Evolutionary conservation across 2,329 filamentous ascomycete genomes (phyloP).

Genomic region (Rutstroemia sp.): DNA sequence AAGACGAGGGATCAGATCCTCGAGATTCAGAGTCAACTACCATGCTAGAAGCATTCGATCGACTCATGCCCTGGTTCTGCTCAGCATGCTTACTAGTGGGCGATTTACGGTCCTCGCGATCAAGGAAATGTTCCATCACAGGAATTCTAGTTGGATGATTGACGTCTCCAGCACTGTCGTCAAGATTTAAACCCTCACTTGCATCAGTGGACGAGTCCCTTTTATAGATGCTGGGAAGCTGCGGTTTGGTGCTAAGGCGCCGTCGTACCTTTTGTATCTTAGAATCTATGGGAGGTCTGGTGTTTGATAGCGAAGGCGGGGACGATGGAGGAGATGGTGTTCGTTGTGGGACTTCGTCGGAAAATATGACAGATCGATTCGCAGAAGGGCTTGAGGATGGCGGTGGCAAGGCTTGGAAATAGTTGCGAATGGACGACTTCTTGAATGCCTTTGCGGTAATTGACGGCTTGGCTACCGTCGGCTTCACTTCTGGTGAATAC

Average conservation of each 20-base stretch:
- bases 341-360: neutral
- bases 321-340: neutral
- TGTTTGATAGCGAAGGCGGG: neutral
- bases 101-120: no score
- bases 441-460: slow-evolving; percentile 12
- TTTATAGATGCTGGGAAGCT: neutral
- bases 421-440: slow-evolving; percentile 20
- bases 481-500: neutral
- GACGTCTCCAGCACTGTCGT: neutral
- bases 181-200: neutral
- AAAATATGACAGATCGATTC: slow-evolving; percentile 4
- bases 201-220: neutral
- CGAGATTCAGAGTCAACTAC: no score
- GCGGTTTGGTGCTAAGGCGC: slow-evolving; percentile 16
- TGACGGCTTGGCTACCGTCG: neutral
- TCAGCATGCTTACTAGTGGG: no score
- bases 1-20: no score
- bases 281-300: slow-evolving; percentile 8
- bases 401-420: slow-evolving; percentile 20
- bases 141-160: neutral
- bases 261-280: slow-evolving; percentile 10
- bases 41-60: no score
- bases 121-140: no score
- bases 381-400: slow-evolving; percentile 14
- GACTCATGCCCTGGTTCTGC: no score